Percentiles rank a stretch among this genome's conserved stretches.
phyloP scores from a whole-genome alignment of 1,139 yeast species.

The Taphrina wiesneri region DNA sequence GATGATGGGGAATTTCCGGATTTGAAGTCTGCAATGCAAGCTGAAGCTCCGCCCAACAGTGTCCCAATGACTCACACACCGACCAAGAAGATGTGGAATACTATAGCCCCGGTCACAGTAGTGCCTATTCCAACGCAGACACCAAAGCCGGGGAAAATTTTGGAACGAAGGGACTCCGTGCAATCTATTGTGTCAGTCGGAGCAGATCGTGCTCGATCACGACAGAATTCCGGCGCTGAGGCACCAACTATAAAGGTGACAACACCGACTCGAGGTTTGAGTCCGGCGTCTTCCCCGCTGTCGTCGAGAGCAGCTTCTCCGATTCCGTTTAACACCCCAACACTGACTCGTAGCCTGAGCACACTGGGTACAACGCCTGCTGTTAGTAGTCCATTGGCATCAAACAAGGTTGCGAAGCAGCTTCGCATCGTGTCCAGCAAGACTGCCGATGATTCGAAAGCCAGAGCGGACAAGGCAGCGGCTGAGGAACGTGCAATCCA shows the following conservation, averaged over 20 bases:
- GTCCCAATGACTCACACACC: not conserved
- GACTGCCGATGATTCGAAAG: constrained; percentile 8
- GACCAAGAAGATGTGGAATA: constrained; percentile 17
- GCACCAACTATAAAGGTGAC: not conserved
- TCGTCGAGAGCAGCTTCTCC: constrained; percentile 11
- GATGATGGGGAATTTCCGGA: constrained; percentile 7
- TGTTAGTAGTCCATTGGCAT: constrained; percentile 21
- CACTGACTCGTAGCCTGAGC: not conserved
- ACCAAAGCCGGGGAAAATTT: not conserved
- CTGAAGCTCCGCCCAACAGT: not conserved
- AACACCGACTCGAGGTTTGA: constrained; percentile 6
- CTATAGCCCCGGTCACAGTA: constrained; percentile 3
- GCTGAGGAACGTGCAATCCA: constrained; percentile 18
- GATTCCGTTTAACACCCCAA: not conserved
- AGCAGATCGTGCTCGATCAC: constrained; percentile 1
- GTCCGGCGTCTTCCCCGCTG: constrained; percentile 2
- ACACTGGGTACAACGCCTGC: not conserved
- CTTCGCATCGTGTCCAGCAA: constrained; percentile 4
- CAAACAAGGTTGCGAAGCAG: constrained; percentile 12
- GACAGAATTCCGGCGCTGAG: constrained; percentile 6
- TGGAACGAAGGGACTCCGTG: not conserved
- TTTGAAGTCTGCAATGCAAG: not conserved
- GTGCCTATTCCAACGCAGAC: not conserved
- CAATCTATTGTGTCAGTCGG: not conserved
- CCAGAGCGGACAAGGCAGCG: constrained; percentile 13